Conservation (phyloP, 2,329 filamentous ascomycete species). For the Bertia moriformis region DNA sequence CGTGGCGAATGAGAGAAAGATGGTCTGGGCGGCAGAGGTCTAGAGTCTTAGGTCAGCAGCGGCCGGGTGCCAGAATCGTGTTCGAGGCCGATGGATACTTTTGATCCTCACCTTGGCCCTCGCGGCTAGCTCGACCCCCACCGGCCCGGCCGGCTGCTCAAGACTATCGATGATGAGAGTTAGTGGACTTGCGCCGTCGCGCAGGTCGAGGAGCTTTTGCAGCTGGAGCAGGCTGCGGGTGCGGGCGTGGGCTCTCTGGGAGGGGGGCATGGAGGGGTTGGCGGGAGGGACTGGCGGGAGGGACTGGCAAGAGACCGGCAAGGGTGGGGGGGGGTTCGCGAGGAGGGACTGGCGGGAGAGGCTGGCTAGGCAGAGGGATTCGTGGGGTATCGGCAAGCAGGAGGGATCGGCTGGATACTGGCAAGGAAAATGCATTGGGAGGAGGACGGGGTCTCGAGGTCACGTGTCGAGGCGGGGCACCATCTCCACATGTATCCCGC, state of each 20-base stretch:
- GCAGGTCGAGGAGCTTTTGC: conserved; percentile 64
- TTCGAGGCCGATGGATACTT: not conserved
- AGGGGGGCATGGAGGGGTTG: conserved; percentile 31
- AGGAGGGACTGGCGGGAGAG: too few relatives aligned
- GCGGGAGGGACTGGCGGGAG: not conserved
- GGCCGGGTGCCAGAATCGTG: not conserved
- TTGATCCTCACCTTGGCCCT: conserved; percentile 48
- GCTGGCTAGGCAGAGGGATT: too few relatives aligned
- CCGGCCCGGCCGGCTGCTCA: conserved; percentile 61
- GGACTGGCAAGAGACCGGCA: not conserved
- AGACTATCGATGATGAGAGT: conserved; percentile 74
- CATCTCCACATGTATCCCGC: too few relatives aligned
- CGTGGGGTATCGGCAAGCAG: too few relatives aligned
- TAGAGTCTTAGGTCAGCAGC: not conserved
- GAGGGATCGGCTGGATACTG: too few relatives aligned
- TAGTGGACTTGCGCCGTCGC: conserved; percentile 71
- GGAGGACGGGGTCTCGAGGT: too few relatives aligned
- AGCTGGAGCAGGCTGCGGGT: conserved; percentile 75
- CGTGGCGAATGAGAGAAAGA: conserved; percentile 69
- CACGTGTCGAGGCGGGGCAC: too few relatives aligned
- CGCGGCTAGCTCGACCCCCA: conserved; percentile 62
- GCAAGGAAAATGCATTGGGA: too few relatives aligned
- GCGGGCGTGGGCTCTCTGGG: conserved; percentile 50
- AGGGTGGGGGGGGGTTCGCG: too few relatives aligned
- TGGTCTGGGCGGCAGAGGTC: conserved; percentile 30